Evolutionary conservation across 441 rosid genomes (phyloP), one percentile per base, ranked within the genome.

Genomic region (Brassica balearica): DNA sequence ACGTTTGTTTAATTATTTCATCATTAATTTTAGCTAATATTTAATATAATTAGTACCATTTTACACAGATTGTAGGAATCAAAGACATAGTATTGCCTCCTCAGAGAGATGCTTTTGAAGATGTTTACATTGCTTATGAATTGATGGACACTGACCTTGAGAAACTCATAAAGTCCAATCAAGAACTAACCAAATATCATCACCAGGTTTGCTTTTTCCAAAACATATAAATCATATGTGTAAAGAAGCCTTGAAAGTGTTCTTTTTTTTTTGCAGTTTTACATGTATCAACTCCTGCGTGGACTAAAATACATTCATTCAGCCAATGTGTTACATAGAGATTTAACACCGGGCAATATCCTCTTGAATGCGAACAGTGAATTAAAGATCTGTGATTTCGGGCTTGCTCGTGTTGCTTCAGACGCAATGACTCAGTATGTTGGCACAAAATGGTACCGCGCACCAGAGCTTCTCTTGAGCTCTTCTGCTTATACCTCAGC

Each of bases 241-340:
- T 76, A 68, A 15, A 8, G 55, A 69, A 23, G 48, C 48, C 55
- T 69, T 72, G 41, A 75, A 41, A 72, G 36, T 73, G 46, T 70
- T 2, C 19, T 5, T 51, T 73, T 61, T 60, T 68, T 59, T 74
- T 36, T 72, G 88, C 87, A 94, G 98, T 92, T 83, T 81, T 86
- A 92, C 81, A 84, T 94, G 82, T 94, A 91, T 85, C 97, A 94
- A 80, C 88, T 92, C 69, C 85, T 94, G 72, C 92, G 97, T 4
- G 98, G 97, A 73, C 80, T 94, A 74, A 94, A 89, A 82, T 92
- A 92, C 82, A 92, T 94, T 80, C 97, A 94, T 74, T 91, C 96
- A 11, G 94, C 97, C 60, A 91, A 90, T 84, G 97, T 94, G 79
- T 79, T 94, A 82, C 97, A 94, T 73, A 87, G 97, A 78, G 97